phyloP scores from a whole-genome alignment of 2,329 filamentous ascomycete species.

The Trichoderma simmonsii region DNA sequence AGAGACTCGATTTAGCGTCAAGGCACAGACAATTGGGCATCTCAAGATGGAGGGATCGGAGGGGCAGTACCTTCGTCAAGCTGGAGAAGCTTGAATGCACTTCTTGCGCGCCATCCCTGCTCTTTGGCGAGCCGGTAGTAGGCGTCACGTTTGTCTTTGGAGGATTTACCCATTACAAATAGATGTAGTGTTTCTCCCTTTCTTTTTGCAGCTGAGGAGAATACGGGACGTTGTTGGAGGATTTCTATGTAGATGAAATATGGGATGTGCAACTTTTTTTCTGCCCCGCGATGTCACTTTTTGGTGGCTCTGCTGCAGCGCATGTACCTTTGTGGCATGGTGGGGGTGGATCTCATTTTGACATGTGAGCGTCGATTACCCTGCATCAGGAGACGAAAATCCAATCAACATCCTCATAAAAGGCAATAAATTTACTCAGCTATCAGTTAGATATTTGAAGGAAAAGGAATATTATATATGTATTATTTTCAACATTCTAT shows the following conservation, averaged over 20 bases:
- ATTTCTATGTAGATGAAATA: background rate
- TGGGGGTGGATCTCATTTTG: background rate
- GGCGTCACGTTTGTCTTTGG: constrained; percentile 96
- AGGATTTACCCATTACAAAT: constrained; percentile 82
- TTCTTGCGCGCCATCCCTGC: constrained; percentile 95
- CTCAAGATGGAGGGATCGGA: no score
- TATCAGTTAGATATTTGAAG: background rate
- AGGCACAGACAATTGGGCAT: background rate
- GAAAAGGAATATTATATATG: background rate
- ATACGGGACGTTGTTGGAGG: background rate
- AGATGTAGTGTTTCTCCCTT: background rate
- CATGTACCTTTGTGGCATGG: background rate
- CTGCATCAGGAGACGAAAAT: background rate
- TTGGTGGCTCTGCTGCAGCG: background rate
- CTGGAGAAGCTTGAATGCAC: constrained; percentile 95
- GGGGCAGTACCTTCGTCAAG: constrained; percentile 67
- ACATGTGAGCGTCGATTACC: background rate
- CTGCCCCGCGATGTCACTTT: constrained; percentile 16
- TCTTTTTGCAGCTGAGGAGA: background rate
- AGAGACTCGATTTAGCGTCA: background rate
- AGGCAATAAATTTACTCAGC: no score
- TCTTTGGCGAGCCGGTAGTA: constrained; percentile 98
- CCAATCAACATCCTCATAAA: background rate
- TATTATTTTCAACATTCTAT: background rate
- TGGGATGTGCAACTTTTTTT: constrained; percentile 9